A percentile compares a stretch with the other conserved stretches of the same genome.
phyloP scores from a whole-genome alignment of 441 rosid genomes.

The Omphalea diandra region DNA sequence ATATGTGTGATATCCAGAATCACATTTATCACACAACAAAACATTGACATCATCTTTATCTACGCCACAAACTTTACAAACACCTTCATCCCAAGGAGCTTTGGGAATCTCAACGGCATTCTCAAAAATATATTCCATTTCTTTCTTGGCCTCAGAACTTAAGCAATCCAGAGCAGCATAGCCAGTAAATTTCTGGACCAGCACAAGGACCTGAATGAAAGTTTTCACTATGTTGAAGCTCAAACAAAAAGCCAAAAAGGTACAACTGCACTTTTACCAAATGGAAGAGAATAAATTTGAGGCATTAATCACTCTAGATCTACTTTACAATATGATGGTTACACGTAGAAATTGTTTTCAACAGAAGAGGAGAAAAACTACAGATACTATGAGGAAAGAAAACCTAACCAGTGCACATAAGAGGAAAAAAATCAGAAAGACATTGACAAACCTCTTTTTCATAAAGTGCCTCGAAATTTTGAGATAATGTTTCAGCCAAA shows the following conservation, averaged over 20 bases:
- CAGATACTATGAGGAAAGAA: no score
- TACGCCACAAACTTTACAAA: slow-evolving; percentile 58
- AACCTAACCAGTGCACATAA: background rate
- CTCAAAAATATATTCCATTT: slow-evolving; percentile 40
- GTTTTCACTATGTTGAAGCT: slow-evolving; percentile 16
- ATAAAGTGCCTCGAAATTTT: slow-evolving; percentile 49
- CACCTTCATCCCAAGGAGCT: slow-evolving; percentile 65
- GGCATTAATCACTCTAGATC: background rate
- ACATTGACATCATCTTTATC: slow-evolving; percentile 62
- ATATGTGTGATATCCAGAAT: slow-evolving; percentile 59
- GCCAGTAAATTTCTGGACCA: slow-evolving; percentile 38
- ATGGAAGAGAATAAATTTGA: background rate
- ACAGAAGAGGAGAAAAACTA: background rate
- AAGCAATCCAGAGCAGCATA: slow-evolving; percentile 30
- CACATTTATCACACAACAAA: slow-evolving; percentile 57
- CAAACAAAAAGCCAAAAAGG: background rate
- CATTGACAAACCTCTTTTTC: slow-evolving; percentile 44
- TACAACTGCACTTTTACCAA: background rate
- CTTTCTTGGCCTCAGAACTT: slow-evolving; percentile 44
- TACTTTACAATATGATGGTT: background rate
- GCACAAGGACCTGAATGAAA: slow-evolving; percentile 48
- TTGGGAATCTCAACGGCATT: slow-evolving; percentile 40
- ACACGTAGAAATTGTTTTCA: background rate
- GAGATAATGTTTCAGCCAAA: slow-evolving; percentile 45
- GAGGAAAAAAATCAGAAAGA: slow-evolving; percentile 15